Base-by-base conservation (phyloP, 2,329 filamentous ascomycete species). In the Fusarium mangiferae region DNA sequence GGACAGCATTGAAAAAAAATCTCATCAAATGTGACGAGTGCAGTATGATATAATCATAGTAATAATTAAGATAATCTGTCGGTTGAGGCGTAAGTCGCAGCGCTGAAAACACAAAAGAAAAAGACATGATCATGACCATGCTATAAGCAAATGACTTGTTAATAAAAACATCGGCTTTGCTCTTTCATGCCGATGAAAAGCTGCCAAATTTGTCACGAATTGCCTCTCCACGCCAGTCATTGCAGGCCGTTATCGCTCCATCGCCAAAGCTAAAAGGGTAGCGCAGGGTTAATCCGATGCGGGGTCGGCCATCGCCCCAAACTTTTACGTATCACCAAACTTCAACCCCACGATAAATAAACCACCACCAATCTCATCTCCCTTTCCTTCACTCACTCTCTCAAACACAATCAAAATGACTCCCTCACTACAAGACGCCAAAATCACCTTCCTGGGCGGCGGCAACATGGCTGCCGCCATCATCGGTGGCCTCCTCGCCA, bases 391-490 rank as follows among this genome's bases (percentile, higher is more conserved):
- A 20, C 36, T 38, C 44, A 48, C 18, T 22, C 22, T 30, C 22
- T 13, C 26, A 56, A 26, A 18, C 39, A 24, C 24, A 62, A 8
- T 39, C 52, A 69, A 39, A 44, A 80, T 80, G 79, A 72, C 79
- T 46, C 68, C 77, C 30, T 69, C 69, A 28, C 78, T 83, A 57
- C 56, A 80, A 63, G 72, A 77, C 38, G 80, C 80, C 64, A 81
- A 81, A 65, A 76, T 84, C 66, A 78, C 77, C 76, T 83, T 84
- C 69, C 79, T 83, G 54, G 84, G 84, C 66, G 86, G 86, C 70
- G 86, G 86, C 75, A 87, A 87, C 81, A 88, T 88, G 86, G 86
- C 84, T 66, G 82, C 82, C 61, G 86, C 86, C 82, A 88, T 88
- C 74, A 87, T 87, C 71, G 83, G 84, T 26, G 86, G 86, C 57